Percentiles rank a stretch among this genome's conserved stretches.
These are phyloP conservation scores for Trypanosoma boissoni DNA, from an alignment of 208 protist genomes.

Conservation along the genomic window DNA sequence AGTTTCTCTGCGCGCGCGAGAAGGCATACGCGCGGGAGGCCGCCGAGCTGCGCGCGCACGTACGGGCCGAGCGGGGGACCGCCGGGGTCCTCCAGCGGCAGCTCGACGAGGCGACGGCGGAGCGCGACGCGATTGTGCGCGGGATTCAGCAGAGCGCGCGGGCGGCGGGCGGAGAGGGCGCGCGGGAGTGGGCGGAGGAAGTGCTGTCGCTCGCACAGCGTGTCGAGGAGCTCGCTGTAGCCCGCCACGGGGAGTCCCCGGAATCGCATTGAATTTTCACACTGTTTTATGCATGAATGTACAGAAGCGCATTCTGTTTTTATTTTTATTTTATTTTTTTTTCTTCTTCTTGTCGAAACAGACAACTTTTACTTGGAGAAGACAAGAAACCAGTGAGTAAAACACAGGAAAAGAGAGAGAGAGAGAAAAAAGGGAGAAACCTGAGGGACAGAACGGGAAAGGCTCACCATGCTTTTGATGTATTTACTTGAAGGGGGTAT, in stretches of 20 bases:
- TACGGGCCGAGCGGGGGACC: slow-evolving; percentile 3
- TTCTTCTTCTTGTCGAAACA: background rate
- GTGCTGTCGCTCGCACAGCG: slow-evolving; percentile 3
- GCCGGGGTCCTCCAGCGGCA: slow-evolving; percentile 2
- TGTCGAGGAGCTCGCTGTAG: slow-evolving; percentile 10
- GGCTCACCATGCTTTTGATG: too few species aligned
- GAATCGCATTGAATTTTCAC: too few species aligned
- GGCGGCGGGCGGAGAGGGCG: background rate
- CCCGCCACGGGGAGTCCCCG: background rate
- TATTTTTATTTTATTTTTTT: background rate
- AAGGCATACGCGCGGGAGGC: slow-evolving; percentile 14
- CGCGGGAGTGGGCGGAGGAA: background rate
- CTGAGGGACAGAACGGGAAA: background rate
- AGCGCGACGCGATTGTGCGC: background rate
- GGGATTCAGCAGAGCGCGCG: background rate
- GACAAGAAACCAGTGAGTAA: slow-evolving; percentile 2
- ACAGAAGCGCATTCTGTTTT: background rate
- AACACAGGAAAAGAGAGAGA: background rate
- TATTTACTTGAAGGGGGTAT: background rate
- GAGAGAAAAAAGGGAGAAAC: background rate
- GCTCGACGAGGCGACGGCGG: background rate
- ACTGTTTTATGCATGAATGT: too few species aligned
- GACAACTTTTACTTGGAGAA: background rate
- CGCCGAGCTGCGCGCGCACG: slow-evolving; percentile 1
- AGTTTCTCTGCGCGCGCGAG: slow-evolving; percentile 16